phyloP scores from a whole-genome alignment of 768 basidiomycete species.

The Podaxis mareebaensis region DNA sequence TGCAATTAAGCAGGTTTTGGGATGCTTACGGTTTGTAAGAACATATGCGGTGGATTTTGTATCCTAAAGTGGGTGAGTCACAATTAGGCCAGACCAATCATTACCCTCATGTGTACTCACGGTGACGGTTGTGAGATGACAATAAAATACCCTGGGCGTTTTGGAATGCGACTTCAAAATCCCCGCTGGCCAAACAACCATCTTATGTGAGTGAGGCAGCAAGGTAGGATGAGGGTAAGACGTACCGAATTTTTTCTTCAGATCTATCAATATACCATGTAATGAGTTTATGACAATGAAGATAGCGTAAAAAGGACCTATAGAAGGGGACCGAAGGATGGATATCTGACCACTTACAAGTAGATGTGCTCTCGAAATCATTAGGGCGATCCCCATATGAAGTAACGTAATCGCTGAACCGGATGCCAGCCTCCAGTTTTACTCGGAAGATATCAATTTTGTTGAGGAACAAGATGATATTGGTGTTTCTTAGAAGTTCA shows the following conservation, averaged over 20 bases:
- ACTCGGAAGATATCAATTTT: slow-evolving; percentile 74
- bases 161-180: slow-evolving; percentile 17
- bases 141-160: slow-evolving; percentile 53
- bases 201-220: not conserved
- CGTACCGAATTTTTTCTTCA: slow-evolving; percentile 42
- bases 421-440: slow-evolving; percentile 66
- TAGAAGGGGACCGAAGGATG: not conserved
- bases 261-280: slow-evolving; percentile 32
- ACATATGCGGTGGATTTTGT: slow-evolving; percentile 56
- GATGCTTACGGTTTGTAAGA: slow-evolving; percentile 42
- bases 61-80: slow-evolving; percentile 39
- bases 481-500: slow-evolving; percentile 67
- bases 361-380: slow-evolving; percentile 65
- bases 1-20: not conserved
- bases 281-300: slow-evolving; percentile 4
- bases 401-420: slow-evolving; percentile 66
- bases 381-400: slow-evolving; percentile 74
- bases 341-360: slow-evolving; percentile 46
- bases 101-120: slow-evolving; percentile 34
- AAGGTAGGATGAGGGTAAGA: slow-evolving; percentile 10
- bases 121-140: slow-evolving; percentile 68
- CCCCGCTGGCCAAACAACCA: not conserved
- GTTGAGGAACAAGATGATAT: slow-evolving; percentile 79
- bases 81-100: not conserved
- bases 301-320: not conserved